phyloP scores from a whole-genome alignment of 208 protist species.

The Herpetomonas tarakana region DNA sequence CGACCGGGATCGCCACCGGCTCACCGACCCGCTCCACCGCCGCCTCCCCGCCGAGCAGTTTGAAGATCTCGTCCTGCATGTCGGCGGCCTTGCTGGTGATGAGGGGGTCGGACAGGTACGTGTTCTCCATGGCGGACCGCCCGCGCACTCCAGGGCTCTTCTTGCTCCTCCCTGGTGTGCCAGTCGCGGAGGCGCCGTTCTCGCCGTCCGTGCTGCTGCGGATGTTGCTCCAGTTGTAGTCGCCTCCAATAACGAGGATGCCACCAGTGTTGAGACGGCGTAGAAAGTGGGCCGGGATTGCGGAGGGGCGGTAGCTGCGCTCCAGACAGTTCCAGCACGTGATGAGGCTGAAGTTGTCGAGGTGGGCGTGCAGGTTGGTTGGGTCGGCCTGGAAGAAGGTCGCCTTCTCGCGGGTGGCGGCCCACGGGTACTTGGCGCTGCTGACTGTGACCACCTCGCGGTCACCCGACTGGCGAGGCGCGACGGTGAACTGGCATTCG shows the following conservation, averaged over 20 bases:
- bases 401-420: conserved; percentile 53
- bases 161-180: conserved; percentile 43
- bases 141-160: conserved; percentile 67
- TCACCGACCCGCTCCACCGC: conserved; percentile 69
- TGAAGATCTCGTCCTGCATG: conserved; percentile 46
- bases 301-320: conserved; percentile 70
- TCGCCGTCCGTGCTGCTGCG: conserved; percentile 18
- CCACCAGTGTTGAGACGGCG: conserved; percentile 54
- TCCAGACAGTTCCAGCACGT: conserved; percentile 89
- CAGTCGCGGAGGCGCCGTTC: conserved; percentile 17
- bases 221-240: conserved; percentile 62
- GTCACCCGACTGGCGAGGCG: conserved; percentile 18
- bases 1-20: conserved; percentile 46
- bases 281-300: conserved; percentile 71
- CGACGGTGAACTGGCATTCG: conserved; percentile 66
- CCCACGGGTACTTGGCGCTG: conserved; percentile 44
- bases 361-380: conserved; percentile 83
- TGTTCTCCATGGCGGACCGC: conserved; percentile 42
- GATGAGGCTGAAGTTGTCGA: conserved; percentile 75
- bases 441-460: conserved; percentile 32
- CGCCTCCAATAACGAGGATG: conserved; percentile 70
- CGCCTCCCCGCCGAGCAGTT: conserved; percentile 54
- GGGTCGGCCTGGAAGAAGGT: conserved; percentile 89
- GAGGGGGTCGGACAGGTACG: conserved; percentile 35
- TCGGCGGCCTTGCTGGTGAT: conserved; percentile 17